These are phyloP conservation scores for Sungouiella thailandica DNA, from an alignment of 805 yeast genomes.

Conservation along the genomic window DNA sequence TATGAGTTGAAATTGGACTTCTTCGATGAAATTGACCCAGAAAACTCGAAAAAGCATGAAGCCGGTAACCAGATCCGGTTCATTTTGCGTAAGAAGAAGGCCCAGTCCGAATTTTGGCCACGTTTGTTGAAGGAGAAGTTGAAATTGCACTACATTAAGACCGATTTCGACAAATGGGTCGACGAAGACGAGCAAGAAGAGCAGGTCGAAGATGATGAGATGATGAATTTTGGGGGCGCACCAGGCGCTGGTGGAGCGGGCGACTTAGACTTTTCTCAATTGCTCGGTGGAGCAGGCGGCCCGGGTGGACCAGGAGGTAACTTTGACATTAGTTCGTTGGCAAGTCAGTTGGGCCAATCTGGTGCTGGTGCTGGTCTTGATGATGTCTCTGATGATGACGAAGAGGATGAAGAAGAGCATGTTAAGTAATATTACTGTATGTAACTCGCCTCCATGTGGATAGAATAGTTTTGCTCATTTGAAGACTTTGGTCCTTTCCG, in stretches of 20 bases:
- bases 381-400: constrained; percentile 12
- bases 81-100: constrained; percentile 63
- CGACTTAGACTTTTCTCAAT: constrained; percentile 21
- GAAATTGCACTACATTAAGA: constrained; percentile 75
- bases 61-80: constrained; percentile 59
- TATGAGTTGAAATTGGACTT: constrained; percentile 72
- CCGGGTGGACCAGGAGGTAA: constrained; percentile 25
- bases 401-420: constrained; percentile 17
- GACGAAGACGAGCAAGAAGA: constrained; percentile 97
- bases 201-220: constrained; percentile 42
- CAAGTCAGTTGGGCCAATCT: constrained; percentile 42
- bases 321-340: constrained; percentile 35
- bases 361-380: constrained; percentile 18
- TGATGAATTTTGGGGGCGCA: constrained; percentile 28
- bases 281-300: constrained; percentile 25
- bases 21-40: constrained; percentile 67
- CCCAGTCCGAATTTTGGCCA: constrained; percentile 86
- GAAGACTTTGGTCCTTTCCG: too few relatives aligned
- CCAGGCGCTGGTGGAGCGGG: constrained; percentile 31
- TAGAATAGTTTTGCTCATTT: too few relatives aligned
- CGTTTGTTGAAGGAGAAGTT: constrained; percentile 83
- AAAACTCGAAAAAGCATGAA: constrained; percentile 50
- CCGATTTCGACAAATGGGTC: constrained; percentile 97
- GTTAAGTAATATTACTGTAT: neutral
- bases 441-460: neutral